Percentiles rank a stretch among this genome's conserved stretches.
Evolutionary conservation across 352 stramenopile genomes (phyloP).

Genomic region (Phytopythium helicoides): DNA sequence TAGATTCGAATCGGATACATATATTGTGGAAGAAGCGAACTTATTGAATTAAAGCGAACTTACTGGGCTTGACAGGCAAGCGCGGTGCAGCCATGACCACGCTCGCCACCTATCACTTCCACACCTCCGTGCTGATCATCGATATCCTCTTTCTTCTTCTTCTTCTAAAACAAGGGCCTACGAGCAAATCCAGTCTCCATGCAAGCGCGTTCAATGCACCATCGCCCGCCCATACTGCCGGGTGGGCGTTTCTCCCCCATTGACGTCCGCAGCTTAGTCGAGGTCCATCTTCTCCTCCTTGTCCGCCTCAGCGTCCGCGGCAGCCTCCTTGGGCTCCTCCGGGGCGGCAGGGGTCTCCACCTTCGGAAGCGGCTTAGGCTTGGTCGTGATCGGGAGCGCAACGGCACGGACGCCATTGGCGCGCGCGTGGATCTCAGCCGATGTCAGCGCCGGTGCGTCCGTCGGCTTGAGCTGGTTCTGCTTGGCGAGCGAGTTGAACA

Average conservation of each 20-base stretch:
- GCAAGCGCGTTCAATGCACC: background rate
- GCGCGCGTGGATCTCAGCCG: conserved; percentile 87
- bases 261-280: conserved; percentile 44
- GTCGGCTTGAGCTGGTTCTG: conserved; percentile 87
- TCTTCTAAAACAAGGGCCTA: conserved; percentile 4
- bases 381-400: conserved; percentile 95
- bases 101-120: too few species aligned
- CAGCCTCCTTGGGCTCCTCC: conserved; percentile 34
- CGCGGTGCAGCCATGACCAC: too few species aligned
- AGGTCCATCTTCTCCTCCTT: conserved; percentile 87
- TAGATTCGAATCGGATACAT: too few species aligned
- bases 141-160: background rate
- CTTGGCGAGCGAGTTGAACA: conserved; percentile 96
- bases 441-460: conserved; percentile 91
- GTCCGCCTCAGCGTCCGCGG: conserved; percentile 54
- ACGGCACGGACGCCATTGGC: conserved; percentile 87
- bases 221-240: too few species aligned
- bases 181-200: conserved; percentile 2
- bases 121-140: too few species aligned
- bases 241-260: conserved; percentile 5
- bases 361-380: conserved; percentile 92
- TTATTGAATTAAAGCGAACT: too few species aligned
- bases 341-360: conserved; percentile 54
- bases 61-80: too few species aligned
- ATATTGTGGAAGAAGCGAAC: too few species aligned